A percentile compares a stretch with the other conserved stretches of the same genome.
These are phyloP conservation scores for Penicillium fimorum DNA, from an alignment of 495 filamentous ascomycete species.

Conservation along the genomic window DNA sequence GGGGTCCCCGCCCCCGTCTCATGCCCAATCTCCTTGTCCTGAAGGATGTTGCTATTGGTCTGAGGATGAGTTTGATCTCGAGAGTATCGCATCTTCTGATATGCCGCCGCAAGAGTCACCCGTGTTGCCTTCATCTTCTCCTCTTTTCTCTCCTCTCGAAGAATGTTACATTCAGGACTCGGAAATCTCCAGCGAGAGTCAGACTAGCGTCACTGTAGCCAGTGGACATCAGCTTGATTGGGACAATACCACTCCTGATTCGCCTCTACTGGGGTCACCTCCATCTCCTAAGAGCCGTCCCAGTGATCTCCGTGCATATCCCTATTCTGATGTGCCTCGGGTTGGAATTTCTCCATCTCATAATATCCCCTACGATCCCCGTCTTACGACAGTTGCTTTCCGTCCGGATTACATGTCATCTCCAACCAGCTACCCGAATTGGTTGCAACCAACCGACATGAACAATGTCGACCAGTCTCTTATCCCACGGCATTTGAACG, in stretches of 20 bases:
- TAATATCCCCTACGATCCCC: neutral
- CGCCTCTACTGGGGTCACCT: neutral
- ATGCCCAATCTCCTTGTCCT: neutral
- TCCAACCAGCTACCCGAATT: neutral
- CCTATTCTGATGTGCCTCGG: neutral
- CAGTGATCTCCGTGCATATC: neutral
- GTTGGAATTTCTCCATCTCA: neutral
- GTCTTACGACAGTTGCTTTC: neutral
- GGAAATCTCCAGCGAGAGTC: no score
- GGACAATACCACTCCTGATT: no score
- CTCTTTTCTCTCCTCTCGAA: neutral
- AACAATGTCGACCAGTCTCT: neutral
- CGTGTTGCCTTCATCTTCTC: neutral
- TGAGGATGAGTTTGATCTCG: neutral
- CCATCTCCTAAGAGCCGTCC: neutral
- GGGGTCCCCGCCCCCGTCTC: neutral
- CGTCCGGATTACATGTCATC: neutral
- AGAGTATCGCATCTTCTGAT: neutral
- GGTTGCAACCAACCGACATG: neutral
- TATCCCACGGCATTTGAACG: neutral
- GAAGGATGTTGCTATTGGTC: neutral
- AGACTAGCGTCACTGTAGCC: no score
- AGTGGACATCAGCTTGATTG: no score
- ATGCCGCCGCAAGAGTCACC: neutral
- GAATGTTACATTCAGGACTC: no score